phyloP scores from a whole-genome alignment of 2,329 filamentous ascomycete genomes.

The Cladosporium oxysporum region DNA sequence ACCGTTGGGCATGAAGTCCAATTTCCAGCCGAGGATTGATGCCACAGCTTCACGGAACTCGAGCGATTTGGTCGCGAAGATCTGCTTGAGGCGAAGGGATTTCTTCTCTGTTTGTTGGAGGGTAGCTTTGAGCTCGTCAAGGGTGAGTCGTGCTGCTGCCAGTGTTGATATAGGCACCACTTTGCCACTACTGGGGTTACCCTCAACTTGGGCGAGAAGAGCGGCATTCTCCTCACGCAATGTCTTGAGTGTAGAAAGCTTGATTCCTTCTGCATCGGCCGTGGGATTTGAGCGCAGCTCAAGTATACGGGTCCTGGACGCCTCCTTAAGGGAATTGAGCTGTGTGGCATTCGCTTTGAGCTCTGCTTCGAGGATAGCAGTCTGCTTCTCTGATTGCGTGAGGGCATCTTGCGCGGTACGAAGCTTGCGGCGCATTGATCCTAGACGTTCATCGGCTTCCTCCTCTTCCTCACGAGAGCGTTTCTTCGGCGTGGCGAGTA shows the following conservation, averaged over 20 bases:
- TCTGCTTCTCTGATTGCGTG: constrained; percentile 66
- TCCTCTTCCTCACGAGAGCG: constrained; percentile 47
- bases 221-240: constrained; percentile 83
- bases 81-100: constrained; percentile 82
- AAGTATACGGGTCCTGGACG: constrained; percentile 77
- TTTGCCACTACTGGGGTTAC: constrained; percentile 49
- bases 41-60: constrained; percentile 97
- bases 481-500: constrained; percentile 61
- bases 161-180: constrained; percentile 77
- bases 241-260: constrained; percentile 73
- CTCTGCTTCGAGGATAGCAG: constrained; percentile 72
- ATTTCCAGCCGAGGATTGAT: constrained; percentile 87
- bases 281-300: constrained; percentile 92
- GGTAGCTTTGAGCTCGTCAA: constrained; percentile 58
- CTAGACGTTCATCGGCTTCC: constrained; percentile 68
- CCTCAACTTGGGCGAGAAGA: constrained; percentile 70
- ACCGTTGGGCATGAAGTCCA: constrained; percentile 95
- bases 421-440: constrained; percentile 83
- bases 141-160: constrained; percentile 71
- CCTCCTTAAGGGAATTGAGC: constrained; percentile 65
- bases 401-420: constrained; percentile 80
- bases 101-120: constrained; percentile 73
- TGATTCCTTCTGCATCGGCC: constrained; percentile 78
- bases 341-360: constrained; percentile 72
- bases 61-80: constrained; percentile 85